phyloP scores from a whole-genome alignment of 306 rosid species.

The Quercus berberidifolia region DNA sequence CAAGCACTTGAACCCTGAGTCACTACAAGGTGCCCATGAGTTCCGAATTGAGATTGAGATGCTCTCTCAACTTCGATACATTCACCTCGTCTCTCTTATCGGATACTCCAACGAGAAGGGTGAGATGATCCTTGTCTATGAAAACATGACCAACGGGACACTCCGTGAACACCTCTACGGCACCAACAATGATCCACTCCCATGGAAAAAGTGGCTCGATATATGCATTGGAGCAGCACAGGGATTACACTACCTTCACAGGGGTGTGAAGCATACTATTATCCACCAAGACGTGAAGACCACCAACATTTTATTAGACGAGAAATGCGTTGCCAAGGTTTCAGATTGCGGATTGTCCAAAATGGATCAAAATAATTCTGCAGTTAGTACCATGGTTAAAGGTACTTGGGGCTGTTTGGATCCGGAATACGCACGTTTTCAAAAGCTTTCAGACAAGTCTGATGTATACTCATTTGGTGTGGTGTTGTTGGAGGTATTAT shows the following conservation, averaged over 20 bases:
- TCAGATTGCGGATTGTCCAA: conserved; percentile 45
- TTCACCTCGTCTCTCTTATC: conserved; percentile 19
- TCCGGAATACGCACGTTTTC: conserved; percentile 33
- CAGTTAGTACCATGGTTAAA: conserved; percentile 37
- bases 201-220: conserved; percentile 24
- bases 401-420: conserved; percentile 50
- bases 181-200: conserved; percentile 2
- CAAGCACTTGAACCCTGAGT: conserved; percentile 23
- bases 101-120: conserved; percentile 13
- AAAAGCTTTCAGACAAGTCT: conserved; percentile 30
- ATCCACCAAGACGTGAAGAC: conserved; percentile 41
- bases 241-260: conserved; percentile 30
- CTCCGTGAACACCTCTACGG: conserved; percentile 20
- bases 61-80: conserved; percentile 42
- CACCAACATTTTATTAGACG: conserved; percentile 29
- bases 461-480: conserved; percentile 55
- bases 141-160: conserved; percentile 15
- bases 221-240: conserved; percentile 25
- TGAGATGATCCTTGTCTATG: conserved; percentile 34
- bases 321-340: conserved; percentile 38
- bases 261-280: background rate
- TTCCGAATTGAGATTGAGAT: conserved; percentile 44
- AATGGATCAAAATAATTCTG: conserved; percentile 1
- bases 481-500: conserved; percentile 34
- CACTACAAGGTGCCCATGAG: conserved; percentile 34